Evolutionary conservation across 345 rosid species (phyloP), one percentile per base, ranked within the genome.

Genomic region (Eucalyptus marginata): DNA sequence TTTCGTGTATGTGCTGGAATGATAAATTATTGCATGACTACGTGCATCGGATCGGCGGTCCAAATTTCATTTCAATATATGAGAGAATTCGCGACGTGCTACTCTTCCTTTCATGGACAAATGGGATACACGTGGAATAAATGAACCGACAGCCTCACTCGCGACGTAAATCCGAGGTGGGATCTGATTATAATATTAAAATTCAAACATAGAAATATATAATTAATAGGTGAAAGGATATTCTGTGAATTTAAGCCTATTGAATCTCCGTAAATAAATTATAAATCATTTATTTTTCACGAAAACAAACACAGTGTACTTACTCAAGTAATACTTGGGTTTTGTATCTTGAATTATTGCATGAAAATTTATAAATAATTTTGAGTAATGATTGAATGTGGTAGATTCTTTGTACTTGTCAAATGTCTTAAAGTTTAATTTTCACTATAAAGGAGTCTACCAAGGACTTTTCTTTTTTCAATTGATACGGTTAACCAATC

Each of bases 221-320:
- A 56, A 0, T 56, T 56, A 24, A 24, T 10, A 22, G 62, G 5
- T 4, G 0, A 25, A 56, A 25, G 1, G 13, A 56, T 22, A 25
- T 56, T 10, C 13, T 3, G 0, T 22, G 62, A 56, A 56, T 24
- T 24, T 56, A 56, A 56, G 62, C 13, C 62, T 10, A 24, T 56
- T 56, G 62, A 24, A 24, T 4, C 29, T 22, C 29, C 29, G 13
- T 8, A 4, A 56, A 24, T 56, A 56, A 22, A 56, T 22, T 56
- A 24, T 13, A 62, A 29, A 62, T 27, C 7, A 6, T 62, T 3
- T 0, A 6, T 29, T 62, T 27, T 62, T 62, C 4, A 1, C 4
- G 0, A 13, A 29, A 29, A 13, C 33, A 62, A 62, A 13, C 33
- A 22, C 5, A 4, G 6, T 24, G 13, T 56, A 10, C 29, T 56